A percentile compares a stretch with the other conserved stretches of the same genome.
These are phyloP conservation scores for Gossypium rotundifolium DNA, from an alignment of 345 rosid species.

Conservation along the genomic window DNA sequence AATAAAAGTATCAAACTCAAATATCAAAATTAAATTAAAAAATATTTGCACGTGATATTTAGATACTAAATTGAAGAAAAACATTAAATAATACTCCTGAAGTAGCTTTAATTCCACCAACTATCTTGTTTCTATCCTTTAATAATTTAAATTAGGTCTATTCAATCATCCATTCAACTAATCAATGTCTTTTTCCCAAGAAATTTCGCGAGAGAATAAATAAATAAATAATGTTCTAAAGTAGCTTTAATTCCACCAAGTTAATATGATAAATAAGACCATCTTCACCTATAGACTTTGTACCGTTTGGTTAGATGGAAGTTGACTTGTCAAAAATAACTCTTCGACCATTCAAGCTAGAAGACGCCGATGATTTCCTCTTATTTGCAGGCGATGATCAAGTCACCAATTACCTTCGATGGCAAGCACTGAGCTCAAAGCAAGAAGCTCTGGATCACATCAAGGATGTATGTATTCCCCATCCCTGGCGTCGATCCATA, in stretches of 20 bases:
- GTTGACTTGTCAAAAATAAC: conserved; percentile 20
- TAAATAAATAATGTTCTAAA: neutral
- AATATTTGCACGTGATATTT: no score
- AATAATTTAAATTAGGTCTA: neutral
- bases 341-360: conserved; percentile 30
- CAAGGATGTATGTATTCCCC: conserved; percentile 35
- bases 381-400: conserved; percentile 34
- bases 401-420: conserved; percentile 25
- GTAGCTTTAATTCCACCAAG: neutral
- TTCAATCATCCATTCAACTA: neutral
- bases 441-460: conserved; percentile 37
- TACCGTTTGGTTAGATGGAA: conserved; percentile 4
- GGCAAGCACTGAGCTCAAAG: conserved; percentile 30
- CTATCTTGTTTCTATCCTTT: no score
- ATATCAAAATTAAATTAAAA: no score
- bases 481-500: conserved; percentile 43
- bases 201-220: neutral
- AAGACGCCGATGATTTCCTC: conserved; percentile 38
- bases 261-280: neutral
- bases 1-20: no score
- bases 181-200: neutral
- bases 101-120: no score
- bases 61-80: no score
- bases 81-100: no score
- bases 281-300: neutral